Evolutionary conservation across 1,284 basidiomycete species (phyloP), one percentile per base, ranked within the genome.

Genomic region (Chalciporus sp.): DNA sequence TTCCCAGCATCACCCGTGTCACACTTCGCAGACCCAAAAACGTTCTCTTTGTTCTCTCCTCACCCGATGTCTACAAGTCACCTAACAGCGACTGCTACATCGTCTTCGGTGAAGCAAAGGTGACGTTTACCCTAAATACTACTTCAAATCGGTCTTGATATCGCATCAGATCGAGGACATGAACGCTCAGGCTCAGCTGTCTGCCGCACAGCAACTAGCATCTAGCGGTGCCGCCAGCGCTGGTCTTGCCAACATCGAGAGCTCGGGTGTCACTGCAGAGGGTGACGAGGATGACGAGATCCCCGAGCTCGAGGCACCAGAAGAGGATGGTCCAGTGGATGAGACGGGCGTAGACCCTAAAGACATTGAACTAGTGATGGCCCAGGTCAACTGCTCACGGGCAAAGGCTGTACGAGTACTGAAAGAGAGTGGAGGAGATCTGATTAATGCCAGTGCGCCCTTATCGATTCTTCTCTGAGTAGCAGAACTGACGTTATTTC

Each of bases 41-140:
- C 72, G 93, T 95, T 61, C 85, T 99, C 58, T 92, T 98, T 73
- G 95, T 98, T 59, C 85, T 99, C 65, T 85, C 92, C 58, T 81
- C 90, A 56, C 96, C 97, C 50, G 96, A 99, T 64, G 96, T 99
- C 51, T 99, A 94, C 88, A 98, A 98, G 82, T 95, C 94, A 49
- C 87, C 92, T 49, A 93, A 92, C 76, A 95, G 93, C 68, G 97
- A 99, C 76, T 94, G 91, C 76, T 98, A 99, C 83, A 94, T 99
- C 72, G 94, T 99, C 61, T 99, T 98, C 66, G 96, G 96, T 64
- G 96, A 99, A 81, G 95, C 94, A 63, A 97, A 95, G 84, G 88
- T 89, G 71, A 54, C 14, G 12, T 51, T 37, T 57, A 42, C 56
- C 61, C 51, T 58, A 20, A 51, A 23, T 56, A 6, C 56, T 52